Evolutionary conservation across 208 protist genomes (phyloP).

Genomic region (Naegleria gruberi): DNA sequence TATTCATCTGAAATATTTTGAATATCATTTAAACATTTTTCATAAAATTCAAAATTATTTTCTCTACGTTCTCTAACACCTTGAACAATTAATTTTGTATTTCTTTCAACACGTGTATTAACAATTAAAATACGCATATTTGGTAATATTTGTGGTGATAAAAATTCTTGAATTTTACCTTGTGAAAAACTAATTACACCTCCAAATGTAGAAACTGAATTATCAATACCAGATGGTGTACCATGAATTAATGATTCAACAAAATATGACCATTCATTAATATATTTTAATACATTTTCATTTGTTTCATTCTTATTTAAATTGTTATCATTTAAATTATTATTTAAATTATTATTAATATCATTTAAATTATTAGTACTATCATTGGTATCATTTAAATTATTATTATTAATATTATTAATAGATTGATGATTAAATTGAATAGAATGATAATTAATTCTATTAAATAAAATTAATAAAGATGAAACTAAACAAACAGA

Average conservation of each 20-base stretch:
- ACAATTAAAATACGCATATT: conserved; percentile 8
- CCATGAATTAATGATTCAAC: conserved; percentile 49
- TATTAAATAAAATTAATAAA: background rate
- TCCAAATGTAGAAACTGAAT: conserved; percentile 70
- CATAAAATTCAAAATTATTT: background rate
- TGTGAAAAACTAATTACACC: conserved; percentile 61
- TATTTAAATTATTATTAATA: conserved; percentile 29
- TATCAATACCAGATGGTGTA: conserved; percentile 72
- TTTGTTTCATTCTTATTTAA: conserved; percentile 51
- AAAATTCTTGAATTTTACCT: background rate
- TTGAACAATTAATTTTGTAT: background rate
- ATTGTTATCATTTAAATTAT: conserved; percentile 46
- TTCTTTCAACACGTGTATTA: conserved; percentile 11
- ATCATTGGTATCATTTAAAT: too few relatives aligned
- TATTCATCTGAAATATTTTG: background rate
- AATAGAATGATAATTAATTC: background rate
- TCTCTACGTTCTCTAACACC: background rate
- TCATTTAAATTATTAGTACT: too few relatives aligned
- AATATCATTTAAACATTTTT: conserved; percentile 1
- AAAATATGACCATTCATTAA: conserved; percentile 60
- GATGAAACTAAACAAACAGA: conserved; percentile 6
- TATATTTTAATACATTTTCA: conserved; percentile 57
- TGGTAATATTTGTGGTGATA: background rate
- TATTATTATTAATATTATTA: too few relatives aligned
- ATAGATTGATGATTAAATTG: background rate